Percentiles rank a stretch among this genome's conserved stretches.
phyloP scores from a whole-genome alignment of 257 asterid genomes.

The Solanum clarkiae region DNA sequence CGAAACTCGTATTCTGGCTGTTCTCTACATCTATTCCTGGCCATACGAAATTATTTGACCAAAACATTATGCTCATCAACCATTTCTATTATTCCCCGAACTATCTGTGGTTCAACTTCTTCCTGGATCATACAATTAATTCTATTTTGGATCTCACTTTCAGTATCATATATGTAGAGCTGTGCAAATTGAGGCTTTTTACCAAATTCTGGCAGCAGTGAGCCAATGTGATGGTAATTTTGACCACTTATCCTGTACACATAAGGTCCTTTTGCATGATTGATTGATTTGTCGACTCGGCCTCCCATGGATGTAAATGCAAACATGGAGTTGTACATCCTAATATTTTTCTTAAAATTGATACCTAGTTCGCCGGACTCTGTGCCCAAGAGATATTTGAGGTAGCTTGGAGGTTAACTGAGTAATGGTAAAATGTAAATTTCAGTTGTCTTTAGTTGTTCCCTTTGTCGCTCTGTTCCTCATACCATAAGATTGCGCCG shows the following conservation, averaged over 20 bases:
- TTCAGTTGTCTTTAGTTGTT: neutral
- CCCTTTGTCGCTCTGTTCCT: neutral
- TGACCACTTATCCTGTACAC: neutral
- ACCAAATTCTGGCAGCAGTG: neutral
- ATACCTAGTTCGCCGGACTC: neutral
- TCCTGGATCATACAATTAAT: neutral
- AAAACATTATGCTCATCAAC: neutral
- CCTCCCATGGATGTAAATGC: neutral
- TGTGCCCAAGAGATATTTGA: neutral
- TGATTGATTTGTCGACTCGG: neutral
- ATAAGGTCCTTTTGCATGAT: neutral
- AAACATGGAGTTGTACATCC: neutral
- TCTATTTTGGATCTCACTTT: neutral
- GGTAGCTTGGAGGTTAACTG: neutral
- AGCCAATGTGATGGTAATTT: neutral
- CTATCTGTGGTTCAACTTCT: neutral
- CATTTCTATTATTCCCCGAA: neutral
- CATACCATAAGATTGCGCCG: neutral
- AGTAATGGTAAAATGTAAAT: neutral
- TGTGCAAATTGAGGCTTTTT: neutral
- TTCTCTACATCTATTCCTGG: neutral
- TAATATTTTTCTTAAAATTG: neutral
- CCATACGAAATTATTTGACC: neutral
- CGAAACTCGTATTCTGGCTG: neutral
- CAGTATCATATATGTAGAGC: neutral